phyloP scores from a whole-genome alignment of 139 green algal species.

The Gonium pectorale region DNA sequence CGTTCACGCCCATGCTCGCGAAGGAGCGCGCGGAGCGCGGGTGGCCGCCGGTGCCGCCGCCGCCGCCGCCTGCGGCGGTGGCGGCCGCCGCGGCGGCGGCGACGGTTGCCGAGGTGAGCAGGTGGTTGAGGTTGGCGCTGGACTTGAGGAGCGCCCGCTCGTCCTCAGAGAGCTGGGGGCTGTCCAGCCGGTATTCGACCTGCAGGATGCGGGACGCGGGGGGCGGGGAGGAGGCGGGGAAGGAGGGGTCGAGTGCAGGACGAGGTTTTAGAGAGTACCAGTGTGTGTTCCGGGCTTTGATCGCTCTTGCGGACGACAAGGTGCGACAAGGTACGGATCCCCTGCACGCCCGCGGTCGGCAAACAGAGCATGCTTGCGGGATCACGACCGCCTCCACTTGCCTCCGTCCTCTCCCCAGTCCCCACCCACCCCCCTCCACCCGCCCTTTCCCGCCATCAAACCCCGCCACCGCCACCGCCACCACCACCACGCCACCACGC shows the following conservation, averaged over 20 bases:
- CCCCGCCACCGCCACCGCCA: not conserved
- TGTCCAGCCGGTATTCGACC: conserved; percentile 41
- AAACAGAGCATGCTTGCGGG: too few species aligned
- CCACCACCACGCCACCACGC: not conserved
- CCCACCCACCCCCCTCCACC: not conserved
- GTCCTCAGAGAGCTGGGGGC: conserved; percentile 25
- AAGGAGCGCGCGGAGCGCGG: conserved; percentile 13
- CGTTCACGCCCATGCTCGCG: not conserved
- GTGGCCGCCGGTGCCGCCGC: not conserved
- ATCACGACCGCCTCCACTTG: too few species aligned
- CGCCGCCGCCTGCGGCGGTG: not conserved
- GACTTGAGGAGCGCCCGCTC: conserved; percentile 26
- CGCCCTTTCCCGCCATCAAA: not conserved
- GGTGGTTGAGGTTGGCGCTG: not conserved
- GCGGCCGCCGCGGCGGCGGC: conserved; percentile 35
- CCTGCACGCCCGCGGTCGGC: too few species aligned
- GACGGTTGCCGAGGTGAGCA: conserved; percentile 15
- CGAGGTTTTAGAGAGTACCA: too few species aligned
- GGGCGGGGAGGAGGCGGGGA: too few species aligned
- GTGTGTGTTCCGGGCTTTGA: too few species aligned
- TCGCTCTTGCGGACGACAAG: too few species aligned
- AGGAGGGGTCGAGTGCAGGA: too few species aligned
- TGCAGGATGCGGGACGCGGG: not conserved
- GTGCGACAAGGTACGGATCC: too few species aligned
- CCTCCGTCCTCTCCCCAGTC: not conserved